Evolutionary conservation across 495 filamentous ascomycete species (phyloP), one percentile per base, ranked within the genome.

Genomic region (Chaetomium fimeti): DNA sequence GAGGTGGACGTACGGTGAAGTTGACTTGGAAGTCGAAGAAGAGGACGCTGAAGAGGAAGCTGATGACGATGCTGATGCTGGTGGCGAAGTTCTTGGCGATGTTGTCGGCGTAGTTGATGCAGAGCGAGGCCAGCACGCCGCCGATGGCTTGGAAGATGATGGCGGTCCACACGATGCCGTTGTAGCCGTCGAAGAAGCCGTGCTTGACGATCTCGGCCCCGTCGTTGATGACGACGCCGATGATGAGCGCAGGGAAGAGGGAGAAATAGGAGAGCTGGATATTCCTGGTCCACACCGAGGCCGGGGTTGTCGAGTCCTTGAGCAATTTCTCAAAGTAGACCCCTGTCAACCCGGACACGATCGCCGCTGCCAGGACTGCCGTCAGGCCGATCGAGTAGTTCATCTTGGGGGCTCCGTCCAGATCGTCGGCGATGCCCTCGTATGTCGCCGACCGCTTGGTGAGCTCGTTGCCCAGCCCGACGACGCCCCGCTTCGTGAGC

Each of bases 291-390:
- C 94, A 98, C 22, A 97, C 76, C 1, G 91, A 91, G 2, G 83
- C 86, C 5, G 83, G 76, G 25, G 80, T 84, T 13, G 82, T 83
- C 28, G 89, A 88, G 65, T 96, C 90, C 72, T 93, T 96, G 54
- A 98, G 80, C 0, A 97, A 88, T 75, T 95, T 97, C 77, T 98
- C 94, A 71, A 98, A 96, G 74, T 93, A 95, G 3, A 96, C 89
- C 1, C 91, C 90, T 1, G 91, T 92, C 54, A 95, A 74, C 2
- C 92, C 91, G 2, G 92, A 96, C 12, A 93, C 83, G 16, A 85
- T 77, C 62, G 90, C 91, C 25, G 92, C 88, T 6, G 88, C 80
- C 59, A 93, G 74, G 3, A 93, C 92, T 0, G 93, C 87, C 1
- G 85, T 74, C 13, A 98, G 71, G n/a, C 94, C 94, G 60, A 95